Evolutionary conservation across 129 eudicot species (phyloP), one percentile per base, ranked within the genome.

Genomic region (Glebionis coronaria): DNA sequence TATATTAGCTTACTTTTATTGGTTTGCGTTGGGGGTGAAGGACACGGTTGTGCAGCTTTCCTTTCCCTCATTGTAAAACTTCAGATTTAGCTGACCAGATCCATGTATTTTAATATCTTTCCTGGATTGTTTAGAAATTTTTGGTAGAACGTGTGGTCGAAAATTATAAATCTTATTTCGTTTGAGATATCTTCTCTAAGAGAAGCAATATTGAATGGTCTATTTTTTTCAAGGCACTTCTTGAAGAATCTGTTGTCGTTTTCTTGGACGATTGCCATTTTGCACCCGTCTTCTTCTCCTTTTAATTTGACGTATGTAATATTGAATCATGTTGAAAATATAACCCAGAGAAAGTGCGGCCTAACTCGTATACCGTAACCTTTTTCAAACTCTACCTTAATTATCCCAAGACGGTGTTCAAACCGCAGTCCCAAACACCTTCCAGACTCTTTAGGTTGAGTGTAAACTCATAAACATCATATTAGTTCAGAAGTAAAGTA

Each of bases 121-220:
- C 49, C 14, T 59, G 58, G 63, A 51, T 51, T 62, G 49, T 62
- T 66, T 52, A 35, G 45, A 38, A n/a, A 50, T 44, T 44, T 40
- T 23, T 42, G 63, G 56, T 62, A 54, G 29, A 27, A 50, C 52
- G 18, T 61, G 40, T 71, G 69, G 38, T 61, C 20, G 42, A 72
- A 69, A 54, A 68, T 68, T 9, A 68, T 40, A 52, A 68, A 35
- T 52, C 63, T 54, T 68, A 52, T 68, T 68, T 68, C 63, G 54
- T 51, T 19, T 68, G 38, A 19, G 40, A 54, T 54, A 11, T 53
- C 53, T 68, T 61, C 53, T 53, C 54, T 53, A 68, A 38, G 49
- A 53, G 21, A 54, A 23, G 72, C 19, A 20, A 28, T 52, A 15
- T 18, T 67, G 61, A 52, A 16, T 31, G 60, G 9, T 31, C 9